phyloP scores from a whole-genome alignment of 78 protist species.

The Monocercomonoides exilis region DNA sequence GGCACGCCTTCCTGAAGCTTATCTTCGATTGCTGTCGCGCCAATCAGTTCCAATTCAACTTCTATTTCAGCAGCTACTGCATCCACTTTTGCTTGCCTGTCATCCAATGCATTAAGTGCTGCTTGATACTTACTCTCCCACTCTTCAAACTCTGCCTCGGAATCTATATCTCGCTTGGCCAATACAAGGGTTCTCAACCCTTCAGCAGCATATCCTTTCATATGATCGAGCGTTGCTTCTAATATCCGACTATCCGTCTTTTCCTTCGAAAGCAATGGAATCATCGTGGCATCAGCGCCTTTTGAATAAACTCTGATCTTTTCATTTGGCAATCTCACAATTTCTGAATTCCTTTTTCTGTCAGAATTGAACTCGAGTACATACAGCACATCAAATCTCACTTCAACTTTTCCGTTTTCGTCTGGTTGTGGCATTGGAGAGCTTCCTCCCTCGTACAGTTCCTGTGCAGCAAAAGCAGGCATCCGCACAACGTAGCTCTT shows the following conservation, averaged over 20 bases:
- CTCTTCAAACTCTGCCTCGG: background rate
- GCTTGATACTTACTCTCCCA: background rate
- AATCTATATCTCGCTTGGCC: background rate
- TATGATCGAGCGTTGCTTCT: constrained; percentile 63
- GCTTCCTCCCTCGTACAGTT: constrained; percentile 84
- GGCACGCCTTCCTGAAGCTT: constrained; percentile 79
- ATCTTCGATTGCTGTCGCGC: constrained; percentile 86
- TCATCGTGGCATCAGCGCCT: background rate
- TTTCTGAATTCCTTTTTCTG: constrained; percentile 61
- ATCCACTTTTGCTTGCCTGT: background rate
- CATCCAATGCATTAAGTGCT: background rate
- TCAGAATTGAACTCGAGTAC: constrained; percentile 58
- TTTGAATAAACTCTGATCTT: background rate
- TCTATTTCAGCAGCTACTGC: constrained; percentile 37
- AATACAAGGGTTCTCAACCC: too few species aligned
- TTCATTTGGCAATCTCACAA: constrained; percentile 31
- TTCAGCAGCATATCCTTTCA: constrained; percentile 92
- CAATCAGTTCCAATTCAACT: constrained; percentile 41
- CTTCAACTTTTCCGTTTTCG: constrained; percentile 38
- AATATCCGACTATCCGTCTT: too few species aligned
- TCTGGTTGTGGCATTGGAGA: constrained; percentile 69
- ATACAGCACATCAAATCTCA: constrained; percentile 39
- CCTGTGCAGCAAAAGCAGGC: constrained; percentile 49
- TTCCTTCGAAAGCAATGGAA: background rate
- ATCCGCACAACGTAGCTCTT: background rate